Evolutionary conservation across 2,329 filamentous ascomycete genomes (phyloP), one percentile per base, ranked within the genome.

Genomic region (Neodidymelliopsis sp.): DNA sequence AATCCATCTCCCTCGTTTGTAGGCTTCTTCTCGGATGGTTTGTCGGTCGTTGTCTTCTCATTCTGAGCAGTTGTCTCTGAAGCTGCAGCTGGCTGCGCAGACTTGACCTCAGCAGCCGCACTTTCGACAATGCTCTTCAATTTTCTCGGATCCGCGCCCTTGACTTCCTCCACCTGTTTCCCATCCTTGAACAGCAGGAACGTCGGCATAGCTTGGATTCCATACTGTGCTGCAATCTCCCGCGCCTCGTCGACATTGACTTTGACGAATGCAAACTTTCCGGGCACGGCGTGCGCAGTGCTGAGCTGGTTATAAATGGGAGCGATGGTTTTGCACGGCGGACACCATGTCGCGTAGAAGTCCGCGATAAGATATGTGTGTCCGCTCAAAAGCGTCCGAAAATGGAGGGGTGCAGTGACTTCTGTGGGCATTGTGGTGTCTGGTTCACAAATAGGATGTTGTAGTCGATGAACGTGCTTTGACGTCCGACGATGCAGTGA

Each of bases 311-410:
- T 74, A 67, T 81, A 78, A 54, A 78, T 69, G 37, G 81, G 81
- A 0, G 76, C 75, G 47, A 84, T 80, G 45, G 75, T 72, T 63
- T 81, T 81, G 74, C 81, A 84, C 12, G 81, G 81, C 2, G 79
- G 80, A 61, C 81, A 83, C 80, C 81, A 84, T 55, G 76, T 77
- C 11, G 79, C 79, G 63, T 77, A 79, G 71, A 79, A 80, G 63
- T 81, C 79, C 57, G 77, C 73, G 39, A 81, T 71, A 49, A 80
- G 69, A 53, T 69, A 72, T n/a, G 64, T 69, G 51, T 70, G 63
- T 0, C 55, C 54, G n/a, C 53, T 62, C 12, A 73, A 58, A 13
- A 74, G 62, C 16, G 68, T 71, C 54, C 58, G 66, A 58, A 73
- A 65, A 51, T 74, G 69, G 4, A 70, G 54, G 4, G 62, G 49